Evolutionary conservation across 345 rosid genomes (phyloP), one percentile per base, ranked within the genome.

Genomic region (Salix viminalis): DNA sequence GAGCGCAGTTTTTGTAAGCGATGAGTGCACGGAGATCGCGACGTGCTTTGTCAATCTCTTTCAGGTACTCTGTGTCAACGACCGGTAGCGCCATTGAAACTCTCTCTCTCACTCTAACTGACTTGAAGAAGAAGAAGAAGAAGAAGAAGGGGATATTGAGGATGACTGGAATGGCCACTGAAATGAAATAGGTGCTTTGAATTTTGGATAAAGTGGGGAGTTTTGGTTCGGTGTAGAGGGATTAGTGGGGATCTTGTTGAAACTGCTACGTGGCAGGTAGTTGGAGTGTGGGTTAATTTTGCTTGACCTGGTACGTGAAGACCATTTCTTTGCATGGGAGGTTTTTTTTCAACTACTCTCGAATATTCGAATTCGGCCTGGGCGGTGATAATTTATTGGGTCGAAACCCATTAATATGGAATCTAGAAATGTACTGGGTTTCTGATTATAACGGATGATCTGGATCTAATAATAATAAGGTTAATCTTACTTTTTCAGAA

Each of bases 21-120:
- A 93, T 93, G 78, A 95, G 87, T 34, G 97, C 90, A 28, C 98
- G 98, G 78, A 93, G 96, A 73, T 93, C 93, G 76, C 97, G 97
- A 56, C 99, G 97, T 77, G 96, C 96, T 81, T 88, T 91, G 78
- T 87, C 93, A 85, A 95, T 84, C 88, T 89, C 91, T 82, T 91
- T 95, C 50, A 90, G 75, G 85, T 95, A 95, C 60, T 89, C 99
- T 0, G 90, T 87, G 78, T 93, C 93, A 65, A 94, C 95, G 34
- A 90, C 85, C 70, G 88, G 92, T 23, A 89, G 70, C 73, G 94
- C 90, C 99, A 95, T 95, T 50, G 86, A 67, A 80, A 67, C 69
- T 72, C 28, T 56, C 28, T 54, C 62, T n/a, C 2, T n/a, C 14
- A 23, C 64, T n/a, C 14, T 23, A 58, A n/a, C 64, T 8, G 24